Base-by-base conservation (phyloP, 306 rosid genomes). In the Gastrolobium villosum region DNA sequence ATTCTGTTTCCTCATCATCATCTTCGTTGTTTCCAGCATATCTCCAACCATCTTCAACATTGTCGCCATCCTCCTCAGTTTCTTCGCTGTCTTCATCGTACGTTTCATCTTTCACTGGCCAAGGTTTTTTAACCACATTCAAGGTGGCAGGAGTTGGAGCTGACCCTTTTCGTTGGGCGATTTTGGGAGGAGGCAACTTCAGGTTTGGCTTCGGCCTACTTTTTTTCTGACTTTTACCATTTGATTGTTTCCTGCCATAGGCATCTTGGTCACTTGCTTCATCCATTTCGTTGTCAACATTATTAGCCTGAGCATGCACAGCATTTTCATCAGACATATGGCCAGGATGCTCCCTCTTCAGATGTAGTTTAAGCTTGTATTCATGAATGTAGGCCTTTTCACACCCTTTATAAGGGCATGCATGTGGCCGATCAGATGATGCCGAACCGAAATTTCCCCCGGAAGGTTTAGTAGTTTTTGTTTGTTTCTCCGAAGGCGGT, bases 41-140 rank as follows among this genome's bases (percentile, higher is more conserved):
- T 82, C 97, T 90, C 99, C 98, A 93, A 59, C 98, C 96, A 46
- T 93, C 97, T 81, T 95, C 97, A 65, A 88, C 90, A 53, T 92
- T 92, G 79, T 95, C 96, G 2, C 96, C 93, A 79, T 95, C 98
- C 84, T 95, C 98, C 76, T 95, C 99, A 0, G 99, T 95, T 85
- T 95, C 99, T 90, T 95, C 99, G 15, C 98, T 95, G 62, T 95
- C 99, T 82, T 92, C 97, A 74, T 93, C 95, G 1, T 62, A 90
- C 28, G 78, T 76, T 70, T 92, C 98, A 32, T 88, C 97, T 82
- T 91, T 91, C 71, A 80, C 87, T 0, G 93, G 87, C 99, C 99
- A 95, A 36, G 93, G 80, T 43, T 88, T 95, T 77, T 95, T 95
- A 55, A 75, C 56, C 13, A 80, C 79, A 78, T 64, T 84, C 57